Evolutionary conservation across 768 basidiomycete species (phyloP), one percentile per base, ranked within the genome.

Genomic region (Lyophyllum atratum): DNA sequence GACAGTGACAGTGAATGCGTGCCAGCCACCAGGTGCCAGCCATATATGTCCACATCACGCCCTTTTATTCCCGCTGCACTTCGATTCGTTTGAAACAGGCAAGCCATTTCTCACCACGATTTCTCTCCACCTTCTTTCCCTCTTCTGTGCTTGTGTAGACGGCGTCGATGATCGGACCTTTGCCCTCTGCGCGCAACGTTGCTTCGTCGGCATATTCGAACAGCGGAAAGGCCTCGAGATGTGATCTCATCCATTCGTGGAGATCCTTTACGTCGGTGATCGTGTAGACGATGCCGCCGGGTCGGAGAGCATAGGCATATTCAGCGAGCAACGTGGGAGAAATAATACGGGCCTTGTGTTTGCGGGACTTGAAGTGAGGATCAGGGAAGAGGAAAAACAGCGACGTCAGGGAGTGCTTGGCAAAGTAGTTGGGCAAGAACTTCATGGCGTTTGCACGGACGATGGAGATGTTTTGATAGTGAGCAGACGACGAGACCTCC

Each of bases 301-400:
- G 92, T 25, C 85, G 83, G 42, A 99, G 84, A 22, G 92, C 90
- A 69, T 93, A 97, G 4, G 97, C 96, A 64, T 99, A 99, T 69
- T 99, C 97, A 24, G 97, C 95, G 19, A 98, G 83, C 28, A 99
- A 82, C n/a, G 96, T 95, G 6, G 94, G 92, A 51, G 95, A 97
- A 68, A 98, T 95, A 70, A 98, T 98, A 68, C 97, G 89, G 1
- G 96, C 96, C 76, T 99, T 99, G 80, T 98, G 96, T 72, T 99
- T 99, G 65, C 95, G 87, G 9, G 85, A 81, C 72, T 99, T 98
- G 84, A 99, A 99, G 72, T 98, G 97, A 0, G 97, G 97, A 73
- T 99, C 97, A 40, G 97, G 97, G 74, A 98, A 99, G 56, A 98
- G 84, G 79, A 99, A 98, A 76, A 99, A 99, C 49, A 99, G 80